Evolutionary conservation across 2,329 filamentous ascomycete genomes (phyloP).

Genomic region (Rachicladosporium sp.): DNA sequence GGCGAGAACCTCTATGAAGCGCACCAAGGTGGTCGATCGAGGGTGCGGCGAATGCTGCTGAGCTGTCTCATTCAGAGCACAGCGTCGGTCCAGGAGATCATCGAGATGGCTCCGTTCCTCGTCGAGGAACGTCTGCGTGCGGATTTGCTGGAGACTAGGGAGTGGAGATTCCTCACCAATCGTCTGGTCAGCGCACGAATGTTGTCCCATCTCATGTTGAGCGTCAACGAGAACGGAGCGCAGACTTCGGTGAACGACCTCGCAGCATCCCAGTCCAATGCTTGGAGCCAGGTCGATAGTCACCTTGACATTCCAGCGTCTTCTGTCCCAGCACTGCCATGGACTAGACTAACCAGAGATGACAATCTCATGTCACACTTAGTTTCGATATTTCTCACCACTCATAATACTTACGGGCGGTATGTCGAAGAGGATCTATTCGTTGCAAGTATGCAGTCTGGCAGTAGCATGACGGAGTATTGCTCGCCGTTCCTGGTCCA

Average conservation of each 20-base stretch:
- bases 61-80: slow-evolving; percentile 5
- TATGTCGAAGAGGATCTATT: slow-evolving; percentile 24
- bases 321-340: slow-evolving; percentile 18
- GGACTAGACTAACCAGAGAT: slow-evolving; percentile 18
- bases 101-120: slow-evolving; percentile 1
- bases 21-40: slow-evolving; percentile 1
- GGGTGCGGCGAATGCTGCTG: slow-evolving; percentile 2
- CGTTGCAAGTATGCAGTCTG: slow-evolving; percentile 23
- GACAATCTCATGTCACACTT: slow-evolving; percentile 22
- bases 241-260: background rate
- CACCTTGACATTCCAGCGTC: slow-evolving; percentile 4
- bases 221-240: background rate
- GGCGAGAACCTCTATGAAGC: slow-evolving; percentile 1
- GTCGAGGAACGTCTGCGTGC: background rate
- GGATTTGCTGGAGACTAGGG: background rate
- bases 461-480: slow-evolving; percentile 15
- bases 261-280: slow-evolving; percentile 1
- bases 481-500: slow-evolving; percentile 9
- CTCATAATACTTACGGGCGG: slow-evolving; percentile 17
- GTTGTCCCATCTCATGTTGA: too few relatives aligned
- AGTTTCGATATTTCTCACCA: slow-evolving; percentile 13
- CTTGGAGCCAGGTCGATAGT: background rate
- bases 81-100: slow-evolving; percentile 8
- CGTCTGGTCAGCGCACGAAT: background rate
- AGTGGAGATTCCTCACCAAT: background rate